A percentile compares a stretch with the other conserved stretches of the same genome.
Evolutionary conservation across 805 yeast genomes (phyloP).

Genomic region (Candida schatavii): DNA sequence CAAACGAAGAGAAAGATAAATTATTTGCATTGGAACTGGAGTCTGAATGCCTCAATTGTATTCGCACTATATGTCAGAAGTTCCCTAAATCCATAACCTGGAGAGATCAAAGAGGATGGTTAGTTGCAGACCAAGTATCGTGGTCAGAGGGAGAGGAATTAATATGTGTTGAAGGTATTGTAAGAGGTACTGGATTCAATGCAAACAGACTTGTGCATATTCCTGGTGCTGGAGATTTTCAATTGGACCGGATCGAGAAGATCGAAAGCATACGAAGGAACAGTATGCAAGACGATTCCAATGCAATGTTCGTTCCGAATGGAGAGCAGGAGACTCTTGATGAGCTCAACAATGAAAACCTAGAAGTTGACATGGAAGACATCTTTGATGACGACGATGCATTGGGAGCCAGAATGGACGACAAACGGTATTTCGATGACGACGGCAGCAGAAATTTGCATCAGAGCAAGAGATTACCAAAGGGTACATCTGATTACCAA

Average conservation of each 20-base stretch:
- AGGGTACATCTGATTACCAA: conserved; percentile 76
- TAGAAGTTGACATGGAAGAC: conserved; percentile 46
- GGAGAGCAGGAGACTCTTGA: conserved; percentile 57
- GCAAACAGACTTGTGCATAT: conserved; percentile 77
- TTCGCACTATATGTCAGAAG: conserved; percentile 78
- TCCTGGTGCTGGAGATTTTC: conserved; percentile 89
- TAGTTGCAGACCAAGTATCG: conserved; percentile 66
- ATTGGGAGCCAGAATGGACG: conserved; percentile 56
- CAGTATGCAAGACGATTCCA: conserved; percentile 15
- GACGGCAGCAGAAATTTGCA: conserved; percentile 18
- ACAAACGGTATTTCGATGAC: conserved; percentile 47
- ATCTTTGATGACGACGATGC: conserved; percentile 30
- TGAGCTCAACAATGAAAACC: conserved; percentile 48
- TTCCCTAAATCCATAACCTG: conserved; percentile 82
- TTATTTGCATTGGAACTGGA: conserved; percentile 65
- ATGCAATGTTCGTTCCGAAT: conserved; percentile 23
- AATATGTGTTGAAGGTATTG: conserved; percentile 73
- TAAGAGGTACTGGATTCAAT: conserved; percentile 82
- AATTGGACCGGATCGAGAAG: conserved; percentile 64
- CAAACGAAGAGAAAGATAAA: conserved; percentile 61
- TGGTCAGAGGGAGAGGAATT: conserved; percentile 33
- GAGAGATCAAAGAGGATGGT: conserved; percentile 91
- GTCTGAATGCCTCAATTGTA: conserved; percentile 69
- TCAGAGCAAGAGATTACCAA: conserved; percentile 47
- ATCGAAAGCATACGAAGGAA: conserved; percentile 19